Conservation (phyloP, 352 stramenopile species). For the Phytopythium mirpurense region DNA sequence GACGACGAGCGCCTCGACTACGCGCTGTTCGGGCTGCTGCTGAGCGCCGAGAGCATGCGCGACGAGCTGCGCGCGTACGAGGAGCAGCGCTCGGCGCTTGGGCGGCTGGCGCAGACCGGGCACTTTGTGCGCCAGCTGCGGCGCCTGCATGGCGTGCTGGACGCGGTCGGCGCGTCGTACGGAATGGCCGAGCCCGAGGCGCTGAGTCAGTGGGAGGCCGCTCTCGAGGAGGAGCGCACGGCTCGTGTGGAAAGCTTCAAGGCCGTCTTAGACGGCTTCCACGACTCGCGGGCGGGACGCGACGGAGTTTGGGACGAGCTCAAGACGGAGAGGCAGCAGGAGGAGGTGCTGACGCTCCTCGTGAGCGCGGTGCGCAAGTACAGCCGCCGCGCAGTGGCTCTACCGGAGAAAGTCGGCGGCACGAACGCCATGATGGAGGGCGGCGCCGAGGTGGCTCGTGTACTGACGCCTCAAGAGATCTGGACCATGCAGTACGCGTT, state of each 20-base stretch:
- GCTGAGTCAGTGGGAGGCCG: not conserved
- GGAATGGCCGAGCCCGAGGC: not conserved
- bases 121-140: constrained; percentile 2
- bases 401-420: not conserved
- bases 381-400: not conserved
- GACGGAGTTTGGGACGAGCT: not conserved
- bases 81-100: not conserved
- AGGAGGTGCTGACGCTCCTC: constrained; percentile 3
- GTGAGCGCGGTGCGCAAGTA: not conserved
- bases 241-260: not conserved
- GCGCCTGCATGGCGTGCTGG: not conserved
- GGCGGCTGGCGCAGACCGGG: not conserved
- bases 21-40: constrained; percentile 3
- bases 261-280: too few relatives aligned
- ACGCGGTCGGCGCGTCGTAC: not conserved
- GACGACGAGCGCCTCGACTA: not conserved
- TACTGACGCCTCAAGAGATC: not conserved
- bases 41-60: constrained; percentile 6
- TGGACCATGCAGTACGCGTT: not conserved
- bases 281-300: not conserved
- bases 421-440: too few relatives aligned
- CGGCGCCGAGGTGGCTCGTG: too few relatives aligned
- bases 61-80: constrained; percentile 5
- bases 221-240: not conserved
- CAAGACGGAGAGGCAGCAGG: not conserved